Evolutionary conservation across 2,329 filamentous ascomycete genomes (phyloP).

Genomic region (Nectriaceae sp.): DNA sequence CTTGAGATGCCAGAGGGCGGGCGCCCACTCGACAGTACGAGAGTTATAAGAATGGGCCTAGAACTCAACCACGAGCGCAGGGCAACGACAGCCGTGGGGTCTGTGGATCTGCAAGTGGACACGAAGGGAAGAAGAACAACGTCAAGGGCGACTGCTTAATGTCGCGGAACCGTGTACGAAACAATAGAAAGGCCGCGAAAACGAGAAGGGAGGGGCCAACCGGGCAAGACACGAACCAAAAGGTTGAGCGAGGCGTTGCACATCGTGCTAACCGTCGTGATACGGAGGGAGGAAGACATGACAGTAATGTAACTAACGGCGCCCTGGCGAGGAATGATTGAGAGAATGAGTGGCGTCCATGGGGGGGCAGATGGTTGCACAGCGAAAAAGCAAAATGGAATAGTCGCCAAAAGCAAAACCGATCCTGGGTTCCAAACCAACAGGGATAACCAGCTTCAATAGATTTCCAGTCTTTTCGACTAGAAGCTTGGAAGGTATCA

Average conservation of each 20-base stretch:
- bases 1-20: too few species aligned
- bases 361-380: constrained; percentile 26
- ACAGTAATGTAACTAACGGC: constrained; percentile 25
- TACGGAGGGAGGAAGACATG: constrained; percentile 18
- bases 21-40: too few species aligned
- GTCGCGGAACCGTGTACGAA: constrained; percentile 17
- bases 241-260: constrained; percentile 17
- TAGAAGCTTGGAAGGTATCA: constrained; percentile 21
- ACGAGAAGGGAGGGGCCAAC: constrained; percentile 17
- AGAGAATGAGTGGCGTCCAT: constrained; percentile 23
- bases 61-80: constrained; percentile 20
- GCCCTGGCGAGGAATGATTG: constrained; percentile 26
- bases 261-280: constrained; percentile 23
- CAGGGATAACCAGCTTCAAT: constrained; percentile 22
- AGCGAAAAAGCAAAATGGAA: constrained; percentile 27
- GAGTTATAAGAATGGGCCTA: constrained; percentile 21
- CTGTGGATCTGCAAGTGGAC: constrained; percentile 19
- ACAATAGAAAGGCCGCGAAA: constrained; percentile 10
- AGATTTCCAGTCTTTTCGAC: constrained; percentile 9
- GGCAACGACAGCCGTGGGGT: constrained; percentile 4
- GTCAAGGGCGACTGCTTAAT: constrained; percentile 23
- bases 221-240: constrained; percentile 19
- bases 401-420: constrained; percentile 17
- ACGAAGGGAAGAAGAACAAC: constrained; percentile 6
- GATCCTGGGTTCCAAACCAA: constrained; percentile 12